Base-by-base conservation (phyloP, 2,329 filamentous ascomycete species). In the Microsporum ferrugineum region DNA sequence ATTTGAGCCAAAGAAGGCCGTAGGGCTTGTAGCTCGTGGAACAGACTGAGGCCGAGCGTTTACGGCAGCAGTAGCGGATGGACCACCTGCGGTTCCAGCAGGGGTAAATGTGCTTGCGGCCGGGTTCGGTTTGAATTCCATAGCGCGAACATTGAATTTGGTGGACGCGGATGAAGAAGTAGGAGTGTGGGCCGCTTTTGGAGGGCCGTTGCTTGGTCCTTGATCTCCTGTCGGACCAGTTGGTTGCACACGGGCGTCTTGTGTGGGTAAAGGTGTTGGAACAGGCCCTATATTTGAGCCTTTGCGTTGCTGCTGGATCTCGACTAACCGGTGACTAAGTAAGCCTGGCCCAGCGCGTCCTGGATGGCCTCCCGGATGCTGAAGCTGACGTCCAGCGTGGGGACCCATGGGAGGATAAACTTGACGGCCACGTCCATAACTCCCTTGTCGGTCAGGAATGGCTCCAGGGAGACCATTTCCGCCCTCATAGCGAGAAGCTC, bases 111-210 rank as follows among this genome's bases (percentile, higher is more conserved):
- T 80, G 51, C 83, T 82, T 0, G 91, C 91, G 64, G 87, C 87
- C 3, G 89, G 86, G 68, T 87, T 95, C 17, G 92, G 94, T 65
- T 88, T 86, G 75, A 96, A 97, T 69, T 96, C 91, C 70, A 80
- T 76, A 0, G 84, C 84, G 59, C 80, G 81, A 39, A 82, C 83
- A 64, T 85, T 86, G 71, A 86, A 81, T 62, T 80, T 79, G 5
- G 76, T 79, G 2, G 80, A 79, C 1, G 72, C 70, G 17, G 77
- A 78, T 3, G 82, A 78, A 4, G 82, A 82, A 0, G 76, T 77
- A 7, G 82, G 81, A 38, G 81, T 82, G 63, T 80, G 79, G 8
- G 49, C 49, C 63, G 73, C 76, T 57, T 78, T 77, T 47, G 67
- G 70, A 31, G 76, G 74, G 65, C 73, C 68, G 77, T 67, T 82